A percentile compares a stretch with the other conserved stretches of the same genome.
phyloP scores from a whole-genome alignment of 1,284 basidiomycete genomes.

The Marasmius sp. region DNA sequence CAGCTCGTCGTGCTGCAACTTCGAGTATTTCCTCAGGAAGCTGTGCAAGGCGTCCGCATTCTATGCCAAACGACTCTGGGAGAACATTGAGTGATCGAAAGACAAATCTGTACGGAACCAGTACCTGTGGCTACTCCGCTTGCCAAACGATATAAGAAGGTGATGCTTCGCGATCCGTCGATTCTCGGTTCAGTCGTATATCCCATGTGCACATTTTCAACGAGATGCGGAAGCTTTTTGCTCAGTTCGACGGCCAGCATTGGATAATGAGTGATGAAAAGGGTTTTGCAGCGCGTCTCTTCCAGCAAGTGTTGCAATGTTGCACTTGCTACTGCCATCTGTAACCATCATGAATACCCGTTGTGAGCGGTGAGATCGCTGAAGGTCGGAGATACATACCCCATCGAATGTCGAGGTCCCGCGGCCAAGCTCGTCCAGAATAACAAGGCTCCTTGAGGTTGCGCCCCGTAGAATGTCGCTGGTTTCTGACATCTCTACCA shows the following conservation, averaged over 20 bases:
- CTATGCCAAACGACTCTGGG: slow-evolving; percentile 83
- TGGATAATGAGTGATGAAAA: slow-evolving; percentile 96
- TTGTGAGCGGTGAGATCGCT: not conserved
- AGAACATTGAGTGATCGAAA: slow-evolving; percentile 38
- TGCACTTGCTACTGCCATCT: slow-evolving; percentile 86
- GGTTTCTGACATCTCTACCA: slow-evolving; percentile 96
- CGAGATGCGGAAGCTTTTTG: slow-evolving; percentile 49
- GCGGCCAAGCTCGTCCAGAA: slow-evolving; percentile 84
- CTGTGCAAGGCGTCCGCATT: slow-evolving; percentile 86
- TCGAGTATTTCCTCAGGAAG: slow-evolving; percentile 68
- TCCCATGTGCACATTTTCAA: slow-evolving; percentile 86
- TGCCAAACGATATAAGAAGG: slow-evolving; percentile 80
- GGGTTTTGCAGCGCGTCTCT: slow-evolving; percentile 68
- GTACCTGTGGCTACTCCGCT: slow-evolving; percentile 67
- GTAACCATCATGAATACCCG: slow-evolving; percentile 8
- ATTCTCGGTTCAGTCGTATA: slow-evolving; percentile 67
- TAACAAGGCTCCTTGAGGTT: slow-evolving; percentile 74
- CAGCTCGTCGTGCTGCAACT: slow-evolving; percentile 56
- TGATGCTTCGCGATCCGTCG: slow-evolving; percentile 76
- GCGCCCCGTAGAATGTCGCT: slow-evolving; percentile 83
- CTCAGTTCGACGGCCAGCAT: slow-evolving; percentile 62
- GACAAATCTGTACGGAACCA: slow-evolving; percentile 34
- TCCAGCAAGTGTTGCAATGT: slow-evolving; percentile 75
- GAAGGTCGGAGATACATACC: slow-evolving; percentile 39
- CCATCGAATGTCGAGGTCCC: slow-evolving; percentile 88